Evolutionary conservation across 768 basidiomycete genomes (phyloP), one percentile per base, ranked within the genome.

Genomic region (Phaffia australis): DNA sequence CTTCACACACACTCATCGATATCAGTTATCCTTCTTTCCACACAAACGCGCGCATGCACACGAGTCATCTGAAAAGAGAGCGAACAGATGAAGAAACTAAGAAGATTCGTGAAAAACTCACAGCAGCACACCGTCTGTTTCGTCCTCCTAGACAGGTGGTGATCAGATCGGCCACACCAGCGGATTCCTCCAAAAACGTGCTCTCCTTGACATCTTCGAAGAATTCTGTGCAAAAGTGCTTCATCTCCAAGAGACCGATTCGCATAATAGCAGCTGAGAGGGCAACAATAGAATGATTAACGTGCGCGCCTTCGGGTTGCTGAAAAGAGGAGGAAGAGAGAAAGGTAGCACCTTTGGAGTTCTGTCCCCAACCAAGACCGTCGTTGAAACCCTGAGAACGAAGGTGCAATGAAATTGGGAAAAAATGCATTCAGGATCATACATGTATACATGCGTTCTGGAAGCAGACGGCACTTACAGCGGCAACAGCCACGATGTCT

Each of bases 161-260:
- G 71, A 81, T 80, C 46, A 81, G 71, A 71, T 81, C 80, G 19
- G 79, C 80, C 30, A 81, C 73, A 42, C 80, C 80, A 3, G 79
- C 77, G 64, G 73, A 74, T 69, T 80, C 78, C 56, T 78, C 70
- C n/a, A 79, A 69, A 72, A 80, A 80, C 0, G 80, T 80, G 18
- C 74, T 74, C 29, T 75, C 72, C 70, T 77, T 74, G 65, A 78
- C 75, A 51, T 73, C 73, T 1, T 75, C 71, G 73, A 80, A 80
- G 74, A 79, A 80, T 68, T 80, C 79, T 56, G 75, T 71, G 55
- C 77, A 77, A 72, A 80, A 80, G 56, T 76, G 68, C 70, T 79
- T 79, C 77, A 80, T 79, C 73, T 81, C 80, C 25, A 80, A 69
- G 62, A 80, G 71, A 60, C 80, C 80, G 65, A 79, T 79, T 29